phyloP scores from a whole-genome alignment of 2,329 filamentous ascomycete species.

The Pseudohalonectria lignicola region DNA sequence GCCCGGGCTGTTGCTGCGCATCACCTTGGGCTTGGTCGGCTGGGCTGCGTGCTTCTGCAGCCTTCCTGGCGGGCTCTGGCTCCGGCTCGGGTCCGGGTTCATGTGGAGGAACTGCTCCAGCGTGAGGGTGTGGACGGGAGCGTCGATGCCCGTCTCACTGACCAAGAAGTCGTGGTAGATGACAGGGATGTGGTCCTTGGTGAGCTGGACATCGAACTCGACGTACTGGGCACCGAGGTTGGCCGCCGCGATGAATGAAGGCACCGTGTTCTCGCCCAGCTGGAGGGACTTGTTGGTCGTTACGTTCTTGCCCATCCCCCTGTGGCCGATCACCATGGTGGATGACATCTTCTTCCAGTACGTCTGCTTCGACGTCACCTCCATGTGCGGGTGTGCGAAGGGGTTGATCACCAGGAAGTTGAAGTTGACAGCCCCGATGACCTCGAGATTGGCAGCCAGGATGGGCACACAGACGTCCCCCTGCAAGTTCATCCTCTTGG shows the following conservation, averaged over 20 bases:
- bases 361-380: conserved; percentile 78
- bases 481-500: conserved; percentile 82
- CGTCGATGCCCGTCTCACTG: conserved; percentile 94
- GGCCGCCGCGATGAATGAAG: conserved; percentile 90
- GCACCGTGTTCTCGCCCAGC: conserved; percentile 90
- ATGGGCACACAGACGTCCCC: conserved; percentile 90
- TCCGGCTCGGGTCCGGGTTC: conserved; percentile 41
- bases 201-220: conserved; percentile 84
- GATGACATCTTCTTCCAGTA: conserved; percentile 92
- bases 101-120: conserved; percentile 93
- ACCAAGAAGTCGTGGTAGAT: conserved; percentile 99
- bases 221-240: conserved; percentile 76
- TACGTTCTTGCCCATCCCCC: conserved; percentile 83
- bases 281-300: conserved; percentile 77
- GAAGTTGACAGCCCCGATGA: conserved; percentile 93
- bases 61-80: conserved; percentile 23
- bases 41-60: conserved; percentile 16
- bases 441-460: conserved; percentile 70
- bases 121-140: conserved; percentile 88
- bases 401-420: conserved; percentile 94
- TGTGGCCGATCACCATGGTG: conserved; percentile 68
- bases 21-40: conserved; percentile 16
- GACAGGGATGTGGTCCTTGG: conserved; percentile 96
- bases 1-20: conserved; percentile 16
- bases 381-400: conserved; percentile 89